These are phyloP conservation scores for Cymbopogon flexuosus DNA, from an alignment of 202 grass and related monocot species.

Conservation along the genomic window DNA sequence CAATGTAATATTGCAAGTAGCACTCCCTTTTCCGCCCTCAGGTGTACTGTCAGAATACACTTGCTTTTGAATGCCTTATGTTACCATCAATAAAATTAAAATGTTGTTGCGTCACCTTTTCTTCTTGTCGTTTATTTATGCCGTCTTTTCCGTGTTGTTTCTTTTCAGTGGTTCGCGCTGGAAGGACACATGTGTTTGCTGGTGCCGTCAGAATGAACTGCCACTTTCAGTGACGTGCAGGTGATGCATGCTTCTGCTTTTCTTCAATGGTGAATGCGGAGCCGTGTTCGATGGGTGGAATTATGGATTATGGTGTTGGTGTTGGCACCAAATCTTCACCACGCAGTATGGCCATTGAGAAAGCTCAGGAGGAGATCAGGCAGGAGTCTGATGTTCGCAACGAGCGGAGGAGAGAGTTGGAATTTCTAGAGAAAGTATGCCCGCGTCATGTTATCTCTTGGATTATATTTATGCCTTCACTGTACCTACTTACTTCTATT, in stretches of 20 bases:
- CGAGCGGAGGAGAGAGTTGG: constrained; percentile 70
- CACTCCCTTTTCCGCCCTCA: neutral
- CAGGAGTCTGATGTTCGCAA: constrained; percentile 72
- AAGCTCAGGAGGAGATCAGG: constrained; percentile 82
- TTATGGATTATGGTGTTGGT: constrained; percentile 58
- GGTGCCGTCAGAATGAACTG: neutral
- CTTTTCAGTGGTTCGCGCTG: neutral
- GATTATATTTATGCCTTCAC: constrained; percentile 6
- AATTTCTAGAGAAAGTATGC: constrained; percentile 86
- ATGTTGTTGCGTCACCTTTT: neutral
- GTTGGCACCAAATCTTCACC: constrained; percentile 65
- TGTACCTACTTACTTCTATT: constrained; percentile 32
- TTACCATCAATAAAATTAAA: neutral
- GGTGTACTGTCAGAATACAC: neutral
- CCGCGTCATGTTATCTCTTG: constrained; percentile 10
- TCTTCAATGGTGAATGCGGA: constrained; percentile 53
- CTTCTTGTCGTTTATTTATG: neutral
- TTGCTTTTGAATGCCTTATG: neutral
- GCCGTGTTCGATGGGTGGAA: constrained; percentile 55
- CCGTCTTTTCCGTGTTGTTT: neutral
- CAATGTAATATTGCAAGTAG: neutral
- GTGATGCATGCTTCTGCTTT: constrained; percentile 15
- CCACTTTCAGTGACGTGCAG: neutral
- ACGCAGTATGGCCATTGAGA: constrained; percentile 59
- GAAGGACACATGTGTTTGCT: neutral